Evolutionary conservation across 1,139 yeast species (phyloP), one percentile per base, ranked within the genome.

Genomic region (Blastobotrys apis): DNA sequence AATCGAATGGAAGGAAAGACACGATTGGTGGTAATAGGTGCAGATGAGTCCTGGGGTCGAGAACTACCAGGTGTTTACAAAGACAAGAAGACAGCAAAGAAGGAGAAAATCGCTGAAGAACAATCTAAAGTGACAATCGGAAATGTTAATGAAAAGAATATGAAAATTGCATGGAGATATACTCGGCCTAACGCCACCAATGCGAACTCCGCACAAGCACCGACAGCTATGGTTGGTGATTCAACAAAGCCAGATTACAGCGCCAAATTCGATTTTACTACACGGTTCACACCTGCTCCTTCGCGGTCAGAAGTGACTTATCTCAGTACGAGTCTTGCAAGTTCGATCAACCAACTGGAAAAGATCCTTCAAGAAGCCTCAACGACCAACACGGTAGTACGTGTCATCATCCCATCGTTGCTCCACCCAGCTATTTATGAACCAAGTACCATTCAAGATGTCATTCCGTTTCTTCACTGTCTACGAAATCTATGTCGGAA

Each of bases 1-100:
- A 75, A 76, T 54, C 68, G 95, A 49, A 25, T 61, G 58, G 15
- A 53, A 56, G 54, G 49, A 4, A 54, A 56, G 12, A 62, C 68
- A 3, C 47, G 44, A 15, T 73, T 81, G 20, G 72, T 87, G 20
- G 83, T 84, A 1, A 65, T 90, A 16, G 94, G 94, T 0, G 64
- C 75, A 22, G 72, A 75, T 37, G 70, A 70, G 1, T 65, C 64
- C 3, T 87, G 95, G 88, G 75, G 80, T 4, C 72, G 75, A 41
- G 84, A 82, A 38, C 69, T 92, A 5, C 97, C 97, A 1, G 96
- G 94, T 1, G 61, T 81, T 2, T 84, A 83, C 59, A 76, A 80
- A 55, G 94, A 92, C 19, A 75, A 83, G 22, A 72, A 78, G 16
- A 80, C 74, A 54, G 88, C 81, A 8, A 77, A 80, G 51, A 81